Evolutionary conservation across 108 stramenopile genomes (phyloP), one percentile per base, ranked within the genome.

Genomic region (Pseudonitzschia pungens): DNA sequence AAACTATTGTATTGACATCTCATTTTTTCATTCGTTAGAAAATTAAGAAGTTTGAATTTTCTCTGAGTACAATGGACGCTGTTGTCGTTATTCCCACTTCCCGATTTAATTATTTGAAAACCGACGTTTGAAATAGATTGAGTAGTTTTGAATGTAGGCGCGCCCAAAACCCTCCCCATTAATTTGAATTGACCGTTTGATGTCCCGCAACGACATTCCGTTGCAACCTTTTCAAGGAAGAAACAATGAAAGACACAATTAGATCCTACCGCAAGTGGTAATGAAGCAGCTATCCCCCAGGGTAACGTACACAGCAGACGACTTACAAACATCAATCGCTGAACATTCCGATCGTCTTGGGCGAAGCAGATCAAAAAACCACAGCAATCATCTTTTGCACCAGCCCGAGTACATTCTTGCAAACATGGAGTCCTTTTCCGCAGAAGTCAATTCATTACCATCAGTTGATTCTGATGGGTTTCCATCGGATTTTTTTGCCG

Each of bases 181-280:
- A 2, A 24, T 55, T 55, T 55, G 54, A 55, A 55, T 26, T 26
- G 54, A 55, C 54, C 54, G 54, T 55, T 55, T 55, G 54, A 55
- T 55, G 54, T 55, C 54, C 54, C 54, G 54, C 54, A 55, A 55
- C 54, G 54, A 55, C 54, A 55, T 55, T 26, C 26, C 26, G 54
- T 55, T 55, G 54, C 22, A 55, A 20, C 26, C 21, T 55, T 55
- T 24, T 55, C 54, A 55, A 24, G 12, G 24, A 55, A 55, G 26
- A 55, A 22, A 22, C 12, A 55, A 24, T 18, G 18, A 53, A 5
- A 18, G 8, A 5, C 52, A 5, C 21, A 26, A 55, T 55, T 22
- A 55, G 26, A 55, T 26, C 24, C 21, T 55, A 22, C 54, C 21
- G 9, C 24, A 55, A 55, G 10, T 22, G 24, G 4, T 22, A 24